Percentiles rank a stretch among this genome's conserved stretches.
phyloP scores from a whole-genome alignment of 306 rosid species.

The Inga laurina region DNA sequence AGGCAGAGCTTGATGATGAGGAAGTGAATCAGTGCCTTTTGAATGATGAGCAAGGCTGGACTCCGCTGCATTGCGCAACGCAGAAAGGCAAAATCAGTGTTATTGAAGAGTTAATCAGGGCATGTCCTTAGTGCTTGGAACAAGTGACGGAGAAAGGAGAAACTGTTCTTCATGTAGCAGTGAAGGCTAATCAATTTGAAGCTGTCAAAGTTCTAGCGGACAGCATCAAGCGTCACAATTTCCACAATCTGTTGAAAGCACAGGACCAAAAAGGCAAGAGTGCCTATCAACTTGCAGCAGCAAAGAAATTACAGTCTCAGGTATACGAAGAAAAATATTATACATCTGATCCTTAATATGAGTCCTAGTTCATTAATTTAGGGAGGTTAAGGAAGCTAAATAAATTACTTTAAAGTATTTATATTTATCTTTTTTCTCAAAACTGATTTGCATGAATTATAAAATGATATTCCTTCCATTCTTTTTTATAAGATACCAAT shows the following conservation, averaged over 20 bases:
- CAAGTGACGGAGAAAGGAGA: background rate
- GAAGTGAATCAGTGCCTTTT: background rate
- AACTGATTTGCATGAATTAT: too few species aligned
- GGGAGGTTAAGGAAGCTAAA: too few species aligned
- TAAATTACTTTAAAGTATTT: too few species aligned
- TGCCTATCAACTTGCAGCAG: background rate
- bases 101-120: background rate
- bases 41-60: background rate
- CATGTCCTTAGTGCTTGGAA: background rate
- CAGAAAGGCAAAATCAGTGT: background rate
- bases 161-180: background rate
- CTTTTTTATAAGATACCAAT: too few species aligned
- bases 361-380: too few species aligned
- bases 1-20: background rate
- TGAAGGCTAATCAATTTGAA: background rate
- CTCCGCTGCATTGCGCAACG: background rate
- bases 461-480: too few species aligned
- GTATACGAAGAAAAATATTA: background rate
- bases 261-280: background rate
- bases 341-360: accelerated
- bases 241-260: background rate
- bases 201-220: background rate
- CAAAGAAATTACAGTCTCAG: background rate
- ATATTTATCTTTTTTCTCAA: too few species aligned
- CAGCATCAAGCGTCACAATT: background rate